Percentiles rank a stretch among this genome's conserved stretches.
Conservation (phyloP, 108 stramenopile genomes). For the Cyclotella cryptica region DNA sequence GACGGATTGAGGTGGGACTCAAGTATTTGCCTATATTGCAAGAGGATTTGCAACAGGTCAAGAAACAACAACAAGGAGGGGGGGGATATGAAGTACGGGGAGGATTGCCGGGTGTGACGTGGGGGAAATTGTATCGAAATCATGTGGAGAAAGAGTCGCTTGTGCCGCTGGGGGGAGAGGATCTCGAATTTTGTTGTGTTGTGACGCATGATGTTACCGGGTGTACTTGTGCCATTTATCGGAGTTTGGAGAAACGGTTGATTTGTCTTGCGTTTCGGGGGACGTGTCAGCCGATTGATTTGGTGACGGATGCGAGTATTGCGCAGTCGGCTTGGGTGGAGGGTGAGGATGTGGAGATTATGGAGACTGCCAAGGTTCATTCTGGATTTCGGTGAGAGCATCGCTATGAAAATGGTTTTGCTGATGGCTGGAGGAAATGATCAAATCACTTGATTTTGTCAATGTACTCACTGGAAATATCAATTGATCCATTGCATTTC, state of each 20-base stretch:
- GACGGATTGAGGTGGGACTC: conserved; percentile 61
- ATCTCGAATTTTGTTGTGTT: conserved; percentile 86
- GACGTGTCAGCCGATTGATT: conserved; percentile 79
- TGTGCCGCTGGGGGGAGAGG: conserved; percentile 31
- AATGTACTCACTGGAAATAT: too few species aligned
- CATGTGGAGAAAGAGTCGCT: conserved; percentile 4
- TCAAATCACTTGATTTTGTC: too few species aligned
- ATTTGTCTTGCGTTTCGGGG: conserved; percentile 86
- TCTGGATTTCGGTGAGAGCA: conserved; percentile 65
- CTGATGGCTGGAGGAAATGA: too few species aligned
- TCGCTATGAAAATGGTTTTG: too few species aligned
- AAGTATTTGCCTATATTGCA: conserved; percentile 75
- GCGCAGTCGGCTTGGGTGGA: conserved; percentile 80
- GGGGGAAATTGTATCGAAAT: conserved; percentile 74
- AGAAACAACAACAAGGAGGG: conserved; percentile 23
- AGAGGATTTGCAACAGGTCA: conserved; percentile 35
- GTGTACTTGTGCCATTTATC: conserved; percentile 76
- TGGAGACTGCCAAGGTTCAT: conserved; percentile 71
- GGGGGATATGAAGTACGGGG: conserved; percentile 66
- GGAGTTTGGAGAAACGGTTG: conserved; percentile 63
- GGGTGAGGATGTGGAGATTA: conserved; percentile 70
- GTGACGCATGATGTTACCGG: conserved; percentile 83
- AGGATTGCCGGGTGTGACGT: conserved; percentile 78
- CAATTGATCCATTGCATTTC: not conserved
- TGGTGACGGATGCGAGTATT: conserved; percentile 84